A percentile compares a stretch with the other conserved stretches of the same genome.
These are phyloP conservation scores for Pichia terricola DNA, from an alignment of 1,139 yeast species.

Conservation along the genomic window DNA sequence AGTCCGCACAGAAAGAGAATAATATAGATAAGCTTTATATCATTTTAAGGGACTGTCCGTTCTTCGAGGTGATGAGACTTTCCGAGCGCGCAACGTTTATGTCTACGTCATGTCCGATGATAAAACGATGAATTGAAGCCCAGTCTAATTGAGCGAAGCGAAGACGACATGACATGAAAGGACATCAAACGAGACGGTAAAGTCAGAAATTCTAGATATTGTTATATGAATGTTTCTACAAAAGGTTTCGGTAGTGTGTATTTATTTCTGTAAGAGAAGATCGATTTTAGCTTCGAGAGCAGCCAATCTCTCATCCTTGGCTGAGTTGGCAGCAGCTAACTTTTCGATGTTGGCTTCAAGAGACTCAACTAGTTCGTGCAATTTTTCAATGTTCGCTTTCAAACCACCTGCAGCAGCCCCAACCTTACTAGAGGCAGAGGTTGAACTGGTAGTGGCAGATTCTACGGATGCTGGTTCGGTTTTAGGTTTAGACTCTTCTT, in stretches of 20 bases:
- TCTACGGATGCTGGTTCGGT: background rate
- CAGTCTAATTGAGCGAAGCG: too few species aligned
- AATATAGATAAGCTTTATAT: too few species aligned
- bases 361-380: slow-evolving; percentile 44
- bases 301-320: slow-evolving; percentile 52
- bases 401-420: slow-evolving; percentile 33
- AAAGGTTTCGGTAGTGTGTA: background rate
- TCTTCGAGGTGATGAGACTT: too few species aligned
- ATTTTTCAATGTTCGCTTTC: slow-evolving; percentile 59
- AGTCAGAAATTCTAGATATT: too few species aligned
- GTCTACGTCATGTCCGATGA: too few species aligned
- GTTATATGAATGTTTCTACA: too few species aligned
- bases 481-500: background rate
- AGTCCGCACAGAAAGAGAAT: too few species aligned
- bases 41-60: too few species aligned
- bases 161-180: too few species aligned
- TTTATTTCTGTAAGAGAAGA: slow-evolving; percentile 20
- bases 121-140: too few species aligned
- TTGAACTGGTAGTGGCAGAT: slow-evolving; percentile 26
- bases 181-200: too few species aligned
- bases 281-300: slow-evolving; percentile 36
- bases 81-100: too few species aligned
- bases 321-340: slow-evolving; percentile 43
- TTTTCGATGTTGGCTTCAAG: slow-evolving; percentile 47
- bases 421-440: slow-evolving; percentile 3